Base-by-base conservation (phyloP, 106 monocot genomes). In the Phalaenopsis equestris region DNA sequence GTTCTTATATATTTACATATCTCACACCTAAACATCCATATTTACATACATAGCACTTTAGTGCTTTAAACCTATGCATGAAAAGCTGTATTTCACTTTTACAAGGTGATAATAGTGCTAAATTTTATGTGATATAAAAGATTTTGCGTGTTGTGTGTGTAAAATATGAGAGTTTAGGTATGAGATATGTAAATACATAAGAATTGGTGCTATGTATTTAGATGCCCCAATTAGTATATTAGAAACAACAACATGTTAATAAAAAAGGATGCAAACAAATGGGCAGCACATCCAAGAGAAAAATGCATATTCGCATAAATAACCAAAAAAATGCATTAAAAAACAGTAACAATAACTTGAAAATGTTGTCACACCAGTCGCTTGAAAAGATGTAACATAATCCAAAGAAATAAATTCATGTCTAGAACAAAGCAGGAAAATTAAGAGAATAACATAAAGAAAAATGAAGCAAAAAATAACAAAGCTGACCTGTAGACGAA, bases 401-500 rank as follows among this genome's bases (percentile, higher is more conserved):
- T 49, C 42, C 24, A 49, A 47, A 18, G 24, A 76, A 75, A 49
- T 49, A 18, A 76, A 14, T 42, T 30, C 24, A 49, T 21, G 11
- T 76, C 48, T 48, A 24, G 10, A 76, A 76, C 15, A 48, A 49
- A 49, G 48, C 12, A 49, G 49, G 76, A 23, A 76, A 76, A 76
- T 19, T 10, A 76, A 49, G 49, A 49, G 6, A 11, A 76, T 4
- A 48, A 76, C 49, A 24, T 76, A 76, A 23, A 76, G 18, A 70
- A 70, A 65, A 65, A 38, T 70, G 70, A 38, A 70, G 70, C 15
- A 70, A 70, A 70, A 76, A 76, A 43, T 52, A 23, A 3, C 11
- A 76, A n/a, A 76, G 21, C 76, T 76, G 49, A 95, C 99, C 95
- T 99, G 95, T 79, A 99, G 82, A 72, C 99, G 95, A 84, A 99